phyloP scores from a whole-genome alignment of 2,329 filamentous ascomycete species.

The Talaromyces marneffei region DNA sequence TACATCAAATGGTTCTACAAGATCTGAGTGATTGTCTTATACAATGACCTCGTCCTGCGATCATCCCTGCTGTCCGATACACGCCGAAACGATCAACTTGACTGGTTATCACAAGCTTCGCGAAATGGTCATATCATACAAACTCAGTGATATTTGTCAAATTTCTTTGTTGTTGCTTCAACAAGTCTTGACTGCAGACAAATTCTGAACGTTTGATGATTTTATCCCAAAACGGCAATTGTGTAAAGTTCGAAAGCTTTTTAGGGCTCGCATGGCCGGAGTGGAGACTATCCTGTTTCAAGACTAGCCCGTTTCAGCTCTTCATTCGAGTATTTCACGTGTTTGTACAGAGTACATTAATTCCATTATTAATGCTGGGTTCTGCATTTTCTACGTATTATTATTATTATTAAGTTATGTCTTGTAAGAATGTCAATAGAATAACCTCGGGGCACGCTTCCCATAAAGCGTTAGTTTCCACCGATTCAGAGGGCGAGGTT shows the following conservation, averaged over 20 bases:
- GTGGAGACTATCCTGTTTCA: slow-evolving; percentile 1
- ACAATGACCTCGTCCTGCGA: neutral
- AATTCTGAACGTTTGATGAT: neutral
- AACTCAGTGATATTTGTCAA: no score
- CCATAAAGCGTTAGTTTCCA: slow-evolving; percentile 7
- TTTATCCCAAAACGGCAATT: neutral
- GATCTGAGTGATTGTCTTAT: neutral
- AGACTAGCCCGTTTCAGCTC: no score
- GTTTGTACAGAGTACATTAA: neutral
- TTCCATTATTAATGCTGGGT: neutral
- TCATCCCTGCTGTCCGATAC: neutral
- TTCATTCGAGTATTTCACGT: neutral
- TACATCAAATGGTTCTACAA: neutral
- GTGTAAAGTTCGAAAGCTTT: neutral
- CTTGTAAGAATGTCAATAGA: neutral
- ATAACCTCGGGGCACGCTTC: neutral
- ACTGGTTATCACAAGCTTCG: no score
- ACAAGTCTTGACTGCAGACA: neutral
- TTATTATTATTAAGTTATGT: neutral
- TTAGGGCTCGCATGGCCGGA: neutral
- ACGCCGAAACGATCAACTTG: neutral
- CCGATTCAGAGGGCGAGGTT: neutral
- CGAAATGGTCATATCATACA: no score
- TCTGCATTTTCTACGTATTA: neutral
- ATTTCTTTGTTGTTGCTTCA: no score